Evolutionary conservation across 495 filamentous ascomycete species (phyloP).

Genomic region (Aspergillus sparsus): DNA sequence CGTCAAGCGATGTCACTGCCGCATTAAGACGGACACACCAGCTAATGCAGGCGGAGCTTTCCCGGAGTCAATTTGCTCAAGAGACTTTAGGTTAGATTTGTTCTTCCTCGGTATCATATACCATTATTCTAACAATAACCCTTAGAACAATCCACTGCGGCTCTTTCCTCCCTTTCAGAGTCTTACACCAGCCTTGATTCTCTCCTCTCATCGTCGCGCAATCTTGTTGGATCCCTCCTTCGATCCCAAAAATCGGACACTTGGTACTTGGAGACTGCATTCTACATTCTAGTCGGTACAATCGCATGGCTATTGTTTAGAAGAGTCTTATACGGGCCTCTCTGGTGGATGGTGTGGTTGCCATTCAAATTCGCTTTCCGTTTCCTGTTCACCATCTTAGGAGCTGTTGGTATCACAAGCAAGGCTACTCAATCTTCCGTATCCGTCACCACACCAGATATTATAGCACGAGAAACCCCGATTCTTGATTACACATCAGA

Average conservation of each 20-base stretch:
- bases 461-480: conserved; percentile 20
- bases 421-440: conserved; percentile 35
- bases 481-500: conserved; percentile 14
- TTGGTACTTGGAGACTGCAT: conserved; percentile 90
- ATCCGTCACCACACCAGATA: conserved; percentile 16
- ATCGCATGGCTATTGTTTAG: conserved; percentile 85
- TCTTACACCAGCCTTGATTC: conserved; percentile 77
- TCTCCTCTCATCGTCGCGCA: conserved; percentile 69
- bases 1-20: conserved; percentile 80
- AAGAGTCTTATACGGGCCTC: conserved; percentile 80
- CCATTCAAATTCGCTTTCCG: conserved; percentile 66
- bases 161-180: conserved; percentile 74
- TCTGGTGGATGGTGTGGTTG: conserved; percentile 85
- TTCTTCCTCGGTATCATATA: background rate
- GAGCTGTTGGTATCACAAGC: conserved; percentile 39
- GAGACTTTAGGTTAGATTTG: conserved; percentile 64
- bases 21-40: conserved; percentile 82
- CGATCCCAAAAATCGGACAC: conserved; percentile 90
- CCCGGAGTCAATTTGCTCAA: conserved; percentile 81
- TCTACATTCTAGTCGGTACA: conserved; percentile 76
- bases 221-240: conserved; percentile 75
- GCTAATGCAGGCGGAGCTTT: conserved; percentile 78
- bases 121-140: conserved; percentile 15
- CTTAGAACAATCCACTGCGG: conserved; percentile 69
- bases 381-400: conserved; percentile 46